Evolutionary conservation across 2,329 filamentous ascomycete species (phyloP).

Genomic region (Alternaria angustiovoidea): DNA sequence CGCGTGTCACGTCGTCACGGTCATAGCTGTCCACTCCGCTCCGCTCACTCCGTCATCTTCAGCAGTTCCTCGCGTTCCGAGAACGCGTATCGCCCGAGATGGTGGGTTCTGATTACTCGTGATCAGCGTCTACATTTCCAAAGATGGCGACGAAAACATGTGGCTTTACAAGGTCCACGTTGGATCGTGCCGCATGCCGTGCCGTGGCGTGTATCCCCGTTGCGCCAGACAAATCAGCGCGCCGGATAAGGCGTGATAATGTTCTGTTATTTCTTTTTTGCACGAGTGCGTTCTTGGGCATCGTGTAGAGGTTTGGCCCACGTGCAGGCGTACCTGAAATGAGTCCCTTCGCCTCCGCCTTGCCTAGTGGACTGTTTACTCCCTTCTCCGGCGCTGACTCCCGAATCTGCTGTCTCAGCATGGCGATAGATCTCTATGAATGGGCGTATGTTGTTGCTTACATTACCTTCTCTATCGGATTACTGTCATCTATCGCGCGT

Average conservation of each 20-base stretch:
- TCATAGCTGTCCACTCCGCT: too few species aligned
- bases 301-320: too few species aligned
- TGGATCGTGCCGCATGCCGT: not conserved
- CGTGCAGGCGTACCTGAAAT: not conserved
- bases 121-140: not conserved
- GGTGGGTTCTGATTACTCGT: not conserved
- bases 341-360: not conserved
- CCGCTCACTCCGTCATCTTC: not conserved
- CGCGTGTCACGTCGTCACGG: not conserved
- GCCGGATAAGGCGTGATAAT: not conserved
- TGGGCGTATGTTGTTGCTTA: not conserved
- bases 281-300: not conserved
- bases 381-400: not conserved
- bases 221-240: not conserved
- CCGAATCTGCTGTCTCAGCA: not conserved
- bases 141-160: not conserved
- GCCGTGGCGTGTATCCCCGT: not conserved
- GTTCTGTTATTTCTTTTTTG: not conserved
- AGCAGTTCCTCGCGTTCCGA: not conserved
- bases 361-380: not conserved
- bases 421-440: not conserved
- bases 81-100: not conserved
- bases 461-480: not conserved
- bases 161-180: not conserved
- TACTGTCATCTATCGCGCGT: conserved; percentile 2